Evolutionary conservation across 371 early-diverging fungal genomes (phyloP).

Genomic region (Circinella minor): DNA sequence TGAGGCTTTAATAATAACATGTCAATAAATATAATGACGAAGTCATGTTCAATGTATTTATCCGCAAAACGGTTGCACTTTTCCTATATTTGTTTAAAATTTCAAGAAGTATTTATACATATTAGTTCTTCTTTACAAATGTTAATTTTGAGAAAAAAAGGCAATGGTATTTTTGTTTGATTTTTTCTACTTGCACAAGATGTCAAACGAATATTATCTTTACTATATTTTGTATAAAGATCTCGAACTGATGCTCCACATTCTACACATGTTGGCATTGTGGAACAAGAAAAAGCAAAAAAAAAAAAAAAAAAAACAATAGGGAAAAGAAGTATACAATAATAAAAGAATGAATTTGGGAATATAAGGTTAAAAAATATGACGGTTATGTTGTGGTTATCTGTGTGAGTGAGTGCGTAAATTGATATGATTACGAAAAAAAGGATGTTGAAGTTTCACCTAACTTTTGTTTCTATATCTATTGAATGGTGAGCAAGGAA

Average conservation of each 20-base stretch:
- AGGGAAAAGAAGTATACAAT: not conserved
- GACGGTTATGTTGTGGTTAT: no score
- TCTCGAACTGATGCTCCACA: constrained; percentile 79
- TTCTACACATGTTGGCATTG: constrained; percentile 82
- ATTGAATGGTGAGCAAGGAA: not conserved
- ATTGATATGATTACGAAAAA: no score
- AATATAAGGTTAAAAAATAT: not conserved
- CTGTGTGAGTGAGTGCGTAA: no score
- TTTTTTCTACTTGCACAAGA: constrained; percentile 65
- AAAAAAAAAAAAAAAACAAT: not conserved
- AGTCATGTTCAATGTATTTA: constrained; percentile 94
- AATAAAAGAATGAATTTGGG: not conserved
- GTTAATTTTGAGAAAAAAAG: no score
- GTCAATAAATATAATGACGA: constrained; percentile 91
- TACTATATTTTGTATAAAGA: constrained; percentile 88
- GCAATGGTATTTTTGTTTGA: no score
- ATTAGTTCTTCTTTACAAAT: no score
- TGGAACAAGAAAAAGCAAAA: no score
- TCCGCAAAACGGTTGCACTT: constrained; percentile 87
- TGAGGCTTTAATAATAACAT: constrained; percentile 91
- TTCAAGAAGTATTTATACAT: not conserved
- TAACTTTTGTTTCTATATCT: not conserved
- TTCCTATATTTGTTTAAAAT: constrained; percentile 40
- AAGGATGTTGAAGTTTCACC: no score
- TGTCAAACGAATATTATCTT: constrained; percentile 87